phyloP scores from a whole-genome alignment of 2,329 filamentous ascomycete genomes.

The Pyricularia sp. region DNA sequence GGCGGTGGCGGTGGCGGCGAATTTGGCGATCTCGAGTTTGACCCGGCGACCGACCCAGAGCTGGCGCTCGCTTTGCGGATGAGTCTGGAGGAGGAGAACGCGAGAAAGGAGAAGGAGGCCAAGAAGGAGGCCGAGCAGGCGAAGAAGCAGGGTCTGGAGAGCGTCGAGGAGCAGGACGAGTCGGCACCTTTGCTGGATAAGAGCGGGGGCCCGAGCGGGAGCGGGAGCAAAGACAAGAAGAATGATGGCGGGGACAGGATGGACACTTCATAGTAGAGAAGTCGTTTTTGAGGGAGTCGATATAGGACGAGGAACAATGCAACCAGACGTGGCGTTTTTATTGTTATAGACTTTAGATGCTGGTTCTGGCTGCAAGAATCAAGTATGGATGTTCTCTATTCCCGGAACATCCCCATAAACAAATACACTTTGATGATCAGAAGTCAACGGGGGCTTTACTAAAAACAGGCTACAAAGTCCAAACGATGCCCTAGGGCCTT shows the following conservation, averaged over 20 bases:
- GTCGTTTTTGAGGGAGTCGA: not conserved
- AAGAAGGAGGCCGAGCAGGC: conserved; percentile 64
- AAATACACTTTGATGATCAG: not conserved
- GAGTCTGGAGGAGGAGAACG: conserved; percentile 98
- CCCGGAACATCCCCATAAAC: not conserved
- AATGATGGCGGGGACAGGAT: conserved; percentile 64
- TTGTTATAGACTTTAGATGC: not conserved
- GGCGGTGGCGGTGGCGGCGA: conserved; percentile 51
- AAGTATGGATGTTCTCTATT: not conserved
- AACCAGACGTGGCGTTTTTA: not conserved
- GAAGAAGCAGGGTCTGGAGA: conserved; percentile 45
- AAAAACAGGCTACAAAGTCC: not conserved
- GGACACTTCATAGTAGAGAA: conserved; percentile 63
- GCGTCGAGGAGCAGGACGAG: conserved; percentile 73
- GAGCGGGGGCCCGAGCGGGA: conserved; percentile 56
- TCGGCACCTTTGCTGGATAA: conserved; percentile 53
- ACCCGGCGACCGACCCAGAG: conserved; percentile 86
- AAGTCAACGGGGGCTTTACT: not conserved
- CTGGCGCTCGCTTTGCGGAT: conserved; percentile 89
- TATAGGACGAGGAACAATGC: not conserved
- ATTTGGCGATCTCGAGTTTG: conserved; percentile 76
- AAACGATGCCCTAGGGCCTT: not conserved
- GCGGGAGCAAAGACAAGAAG: conserved; percentile 39
- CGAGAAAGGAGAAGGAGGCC: conserved; percentile 78
- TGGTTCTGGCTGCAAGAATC: not conserved